A percentile compares a stretch with the other conserved stretches of the same genome.
Conservation (phyloP, 805 yeast species). For the Suhomyces sp. region DNA sequence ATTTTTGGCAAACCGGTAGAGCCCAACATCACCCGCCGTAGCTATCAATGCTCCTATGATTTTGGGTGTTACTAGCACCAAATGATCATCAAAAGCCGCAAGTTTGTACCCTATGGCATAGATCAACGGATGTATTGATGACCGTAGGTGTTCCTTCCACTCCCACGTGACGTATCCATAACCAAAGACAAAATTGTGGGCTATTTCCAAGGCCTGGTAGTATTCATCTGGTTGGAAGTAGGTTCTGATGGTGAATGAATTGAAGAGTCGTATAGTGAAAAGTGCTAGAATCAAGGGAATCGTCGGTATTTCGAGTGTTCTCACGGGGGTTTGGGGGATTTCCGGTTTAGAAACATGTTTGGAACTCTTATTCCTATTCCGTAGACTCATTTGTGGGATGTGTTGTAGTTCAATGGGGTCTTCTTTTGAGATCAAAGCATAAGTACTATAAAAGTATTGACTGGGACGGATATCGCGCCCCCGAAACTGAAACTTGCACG, state of each 20-base stretch:
- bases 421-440: no score
- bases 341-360: no score
- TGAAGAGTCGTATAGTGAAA: conserved; percentile 50
- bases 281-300: background rate
- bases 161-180: conserved; percentile 94
- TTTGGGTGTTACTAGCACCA: conserved; percentile 49
- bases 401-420: no score
- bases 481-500: no score
- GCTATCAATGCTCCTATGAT: conserved; percentile 68
- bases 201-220: conserved; percentile 92
- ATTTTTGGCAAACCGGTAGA: conserved; percentile 47
- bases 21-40: conserved; percentile 65
- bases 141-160: conserved; percentile 75
- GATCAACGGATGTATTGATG: conserved; percentile 76
- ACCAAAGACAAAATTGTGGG: conserved; percentile 70
- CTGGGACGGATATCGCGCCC: no score
- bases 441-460: no score
- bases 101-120: conserved; percentile 48
- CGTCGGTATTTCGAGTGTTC: no score
- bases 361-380: no score
- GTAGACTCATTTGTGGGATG: no score
- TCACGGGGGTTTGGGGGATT: no score
- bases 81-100: conserved; percentile 16
- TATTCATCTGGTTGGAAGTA: conserved; percentile 96
- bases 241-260: conserved; percentile 64